These are phyloP conservation scores for Gaultheria prostrata DNA, from an alignment of 148 eudicot genomes.

Conservation along the genomic window DNA sequence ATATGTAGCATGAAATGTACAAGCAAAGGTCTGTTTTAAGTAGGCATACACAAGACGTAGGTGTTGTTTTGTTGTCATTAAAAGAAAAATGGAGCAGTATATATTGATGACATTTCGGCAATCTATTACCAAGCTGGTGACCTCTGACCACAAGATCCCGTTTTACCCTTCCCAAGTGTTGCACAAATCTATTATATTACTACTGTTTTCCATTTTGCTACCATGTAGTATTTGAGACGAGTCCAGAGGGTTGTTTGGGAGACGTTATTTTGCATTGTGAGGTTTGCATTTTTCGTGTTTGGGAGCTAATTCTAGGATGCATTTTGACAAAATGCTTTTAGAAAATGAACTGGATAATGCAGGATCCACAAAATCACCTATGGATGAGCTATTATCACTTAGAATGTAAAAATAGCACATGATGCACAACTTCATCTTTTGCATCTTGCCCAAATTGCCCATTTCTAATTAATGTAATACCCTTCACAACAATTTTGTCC, in stretches of 20 bases:
- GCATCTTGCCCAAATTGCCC: too few relatives aligned
- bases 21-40: neutral
- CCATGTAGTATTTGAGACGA: neutral
- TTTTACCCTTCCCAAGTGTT: neutral
- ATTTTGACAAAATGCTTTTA: neutral
- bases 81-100: neutral
- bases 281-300: neutral
- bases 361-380: neutral
- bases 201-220: too few relatives aligned
- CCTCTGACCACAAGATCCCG: neutral
- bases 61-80: neutral
- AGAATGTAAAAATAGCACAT: neutral
- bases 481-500: too few relatives aligned
- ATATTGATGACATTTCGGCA: neutral
- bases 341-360: neutral
- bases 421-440: too few relatives aligned
- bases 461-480: too few relatives aligned
- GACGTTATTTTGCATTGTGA: neutral
- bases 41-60: neutral
- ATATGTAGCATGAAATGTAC: neutral
- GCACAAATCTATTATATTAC: neutral
- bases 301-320: neutral
- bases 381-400: neutral
- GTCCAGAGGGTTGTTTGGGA: neutral
- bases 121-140: neutral